These are phyloP conservation scores for Erigeron philadelphicus DNA, from an alignment of 140 eudicot species.

Conservation along the genomic window DNA sequence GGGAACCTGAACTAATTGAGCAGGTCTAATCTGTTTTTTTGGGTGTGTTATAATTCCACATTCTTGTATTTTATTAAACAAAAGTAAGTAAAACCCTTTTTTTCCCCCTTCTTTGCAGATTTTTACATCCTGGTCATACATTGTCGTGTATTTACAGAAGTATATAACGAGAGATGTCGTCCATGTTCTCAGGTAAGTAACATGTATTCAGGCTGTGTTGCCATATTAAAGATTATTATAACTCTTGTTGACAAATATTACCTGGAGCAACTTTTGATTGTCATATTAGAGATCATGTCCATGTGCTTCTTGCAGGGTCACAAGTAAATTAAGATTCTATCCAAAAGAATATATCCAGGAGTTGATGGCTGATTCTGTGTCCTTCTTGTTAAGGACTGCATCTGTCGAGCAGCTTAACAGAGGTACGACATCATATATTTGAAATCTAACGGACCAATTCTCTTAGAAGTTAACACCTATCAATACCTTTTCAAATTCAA, in stretches of 20 bases:
- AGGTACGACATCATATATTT: constrained; percentile 37
- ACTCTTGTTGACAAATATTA: no score
- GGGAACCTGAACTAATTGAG: constrained; percentile 86
- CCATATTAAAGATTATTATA: neutral
- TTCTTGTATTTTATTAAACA: neutral
- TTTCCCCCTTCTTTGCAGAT: constrained; percentile 42
- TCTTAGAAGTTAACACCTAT: neutral
- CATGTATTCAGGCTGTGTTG: neutral
- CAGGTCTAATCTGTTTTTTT: constrained; percentile 47
- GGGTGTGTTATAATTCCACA: neutral
- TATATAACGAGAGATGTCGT: constrained; percentile 56
- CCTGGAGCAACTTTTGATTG: neutral
- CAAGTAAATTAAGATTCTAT: constrained; percentile 63
- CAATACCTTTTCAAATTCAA: constrained; percentile 17
- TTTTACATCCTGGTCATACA: constrained; percentile 77
- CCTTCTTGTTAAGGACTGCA: constrained; percentile 74
- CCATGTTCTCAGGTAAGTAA: constrained; percentile 59
- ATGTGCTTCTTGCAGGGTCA: constrained; percentile 40
- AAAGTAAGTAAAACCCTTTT: constrained; percentile 5
- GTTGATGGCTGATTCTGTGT: constrained; percentile 74
- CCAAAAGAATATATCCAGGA: constrained; percentile 72
- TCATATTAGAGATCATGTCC: constrained; percentile 3
- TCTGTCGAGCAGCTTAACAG: constrained; percentile 50
- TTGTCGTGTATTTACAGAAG: constrained; percentile 80
- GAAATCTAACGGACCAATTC: neutral